Conservation (phyloP, 768 basidiomycete genomes). For the Rhodocollybia butyracea region DNA sequence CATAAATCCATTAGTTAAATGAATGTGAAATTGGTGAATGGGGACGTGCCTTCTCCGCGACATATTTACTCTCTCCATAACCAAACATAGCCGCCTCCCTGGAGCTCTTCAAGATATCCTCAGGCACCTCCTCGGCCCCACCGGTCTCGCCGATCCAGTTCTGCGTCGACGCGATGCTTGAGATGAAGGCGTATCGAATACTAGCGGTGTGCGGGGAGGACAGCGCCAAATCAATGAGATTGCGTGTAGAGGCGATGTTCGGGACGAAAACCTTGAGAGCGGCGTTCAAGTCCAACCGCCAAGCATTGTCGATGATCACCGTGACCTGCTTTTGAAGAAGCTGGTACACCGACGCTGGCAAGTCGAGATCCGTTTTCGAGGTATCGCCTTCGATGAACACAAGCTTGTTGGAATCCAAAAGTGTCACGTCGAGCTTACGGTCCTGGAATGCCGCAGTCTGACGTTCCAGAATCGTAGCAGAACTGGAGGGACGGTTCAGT, state of each 20-base stretch:
- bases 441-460: slow-evolving; percentile 20
- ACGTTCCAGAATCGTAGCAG: slow-evolving; percentile 9
- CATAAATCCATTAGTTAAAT: neutral
- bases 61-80: slow-evolving; percentile 37
- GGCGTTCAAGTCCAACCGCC: slow-evolving; percentile 30
- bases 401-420: slow-evolving; percentile 20
- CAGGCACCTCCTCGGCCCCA: slow-evolving; percentile 4
- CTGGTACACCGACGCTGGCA: slow-evolving; percentile 5
- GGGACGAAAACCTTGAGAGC: slow-evolving; percentile 27
- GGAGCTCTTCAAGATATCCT: neutral
- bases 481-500: slow-evolving; percentile 7
- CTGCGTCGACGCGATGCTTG: slow-evolving; percentile 22
- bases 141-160: slow-evolving; percentile 18
- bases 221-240: slow-evolving; percentile 15
- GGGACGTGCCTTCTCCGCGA: slow-evolving; percentile 24
- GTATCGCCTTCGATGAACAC: slow-evolving; percentile 21
- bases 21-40: neutral
- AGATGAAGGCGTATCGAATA: slow-evolving; percentile 23
- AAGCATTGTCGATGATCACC: slow-evolving; percentile 17
- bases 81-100: slow-evolving; percentile 23
- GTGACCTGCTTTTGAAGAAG: slow-evolving; percentile 17
- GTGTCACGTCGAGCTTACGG: slow-evolving; percentile 9
- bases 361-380: slow-evolving; percentile 16
- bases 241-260: slow-evolving; percentile 22
- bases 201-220: neutral